Conservation (phyloP, 345 rosid species). For the Eucalyptus erythrocorys region DNA sequence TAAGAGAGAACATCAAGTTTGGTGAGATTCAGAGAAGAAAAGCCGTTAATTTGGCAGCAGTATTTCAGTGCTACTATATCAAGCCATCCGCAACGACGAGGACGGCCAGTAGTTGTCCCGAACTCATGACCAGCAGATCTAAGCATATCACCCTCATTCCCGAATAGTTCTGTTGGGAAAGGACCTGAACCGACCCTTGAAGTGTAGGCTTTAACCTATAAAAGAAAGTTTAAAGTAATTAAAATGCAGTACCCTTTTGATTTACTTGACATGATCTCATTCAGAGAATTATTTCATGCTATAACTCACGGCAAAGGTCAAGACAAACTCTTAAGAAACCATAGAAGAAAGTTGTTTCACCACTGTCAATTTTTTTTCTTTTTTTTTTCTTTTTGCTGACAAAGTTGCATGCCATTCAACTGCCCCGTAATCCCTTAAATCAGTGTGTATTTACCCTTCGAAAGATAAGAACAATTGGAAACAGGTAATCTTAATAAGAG, state of each 20-base stretch:
- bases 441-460: neutral
- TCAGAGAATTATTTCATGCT: neutral
- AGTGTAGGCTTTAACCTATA: slow-evolving; percentile 91
- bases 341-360: neutral
- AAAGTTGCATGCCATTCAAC: neutral
- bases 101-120: slow-evolving; percentile 97
- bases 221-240: neutral
- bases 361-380: neutral
- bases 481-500: neutral
- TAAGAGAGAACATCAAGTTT: slow-evolving; percentile 93
- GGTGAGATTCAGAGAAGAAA: slow-evolving; percentile 89
- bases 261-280: neutral
- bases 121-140: slow-evolving; percentile 89
- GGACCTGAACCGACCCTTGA: slow-evolving; percentile 99
- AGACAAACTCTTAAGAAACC: neutral
- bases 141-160: slow-evolving; percentile 75
- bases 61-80: slow-evolving; percentile 84
- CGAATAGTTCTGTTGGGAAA: slow-evolving; percentile 88
- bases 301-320: neutral
- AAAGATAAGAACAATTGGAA: neutral
- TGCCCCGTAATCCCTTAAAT: neutral
- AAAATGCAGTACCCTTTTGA: neutral
- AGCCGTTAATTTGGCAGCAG: slow-evolving; percentile 85
- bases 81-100: slow-evolving; percentile 99
- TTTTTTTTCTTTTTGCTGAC: neutral